Evolutionary conservation across 306 rosid genomes (phyloP).

Genomic region (Begonia masoniana): DNA sequence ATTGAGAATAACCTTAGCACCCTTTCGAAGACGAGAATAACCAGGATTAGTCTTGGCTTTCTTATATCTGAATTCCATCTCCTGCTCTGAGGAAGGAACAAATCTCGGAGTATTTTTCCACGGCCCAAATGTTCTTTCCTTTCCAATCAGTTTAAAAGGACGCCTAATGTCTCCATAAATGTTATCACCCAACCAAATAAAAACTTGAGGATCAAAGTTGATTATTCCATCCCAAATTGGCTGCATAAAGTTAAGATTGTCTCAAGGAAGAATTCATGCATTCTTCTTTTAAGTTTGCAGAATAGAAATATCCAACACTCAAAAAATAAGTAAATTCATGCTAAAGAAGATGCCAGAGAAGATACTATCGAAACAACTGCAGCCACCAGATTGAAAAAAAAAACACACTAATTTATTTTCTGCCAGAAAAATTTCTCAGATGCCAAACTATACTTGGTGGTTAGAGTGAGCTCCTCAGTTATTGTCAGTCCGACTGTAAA

Average conservation of each 20-base stretch:
- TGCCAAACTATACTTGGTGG: too few relatives aligned
- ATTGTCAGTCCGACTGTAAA: too few relatives aligned
- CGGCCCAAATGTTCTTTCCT: conserved; percentile 64
- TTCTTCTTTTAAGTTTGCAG: too few relatives aligned
- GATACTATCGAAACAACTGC: too few relatives aligned
- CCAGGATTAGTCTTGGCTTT: conserved; percentile 49
- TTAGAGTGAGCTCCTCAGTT: too few relatives aligned
- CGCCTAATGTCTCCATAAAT: conserved; percentile 69
- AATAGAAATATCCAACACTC: too few relatives aligned
- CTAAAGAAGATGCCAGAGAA: too few relatives aligned
- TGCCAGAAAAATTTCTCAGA: too few relatives aligned
- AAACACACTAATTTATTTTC: too few relatives aligned
- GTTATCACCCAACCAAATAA: conserved; percentile 82
- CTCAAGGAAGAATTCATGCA: too few relatives aligned
- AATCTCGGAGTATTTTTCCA: conserved; percentile 74
- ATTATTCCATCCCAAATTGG: conserved; percentile 56
- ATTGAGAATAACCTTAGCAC: conserved; percentile 28
- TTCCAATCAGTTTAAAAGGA: conserved; percentile 56
- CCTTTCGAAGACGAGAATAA: conserved; percentile 39
- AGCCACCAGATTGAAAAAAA: too few relatives aligned
- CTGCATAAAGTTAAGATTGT: conserved; percentile 14
- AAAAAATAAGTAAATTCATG: too few relatives aligned
- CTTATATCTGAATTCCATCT: conserved; percentile 45
- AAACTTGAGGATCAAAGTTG: conserved; percentile 51
- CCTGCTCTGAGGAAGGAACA: conserved; percentile 43